A percentile compares a stretch with the other conserved stretches of the same genome.
These are phyloP conservation scores for Candida nanaspora DNA, from an alignment of 805 yeast genomes.

Conservation along the genomic window DNA sequence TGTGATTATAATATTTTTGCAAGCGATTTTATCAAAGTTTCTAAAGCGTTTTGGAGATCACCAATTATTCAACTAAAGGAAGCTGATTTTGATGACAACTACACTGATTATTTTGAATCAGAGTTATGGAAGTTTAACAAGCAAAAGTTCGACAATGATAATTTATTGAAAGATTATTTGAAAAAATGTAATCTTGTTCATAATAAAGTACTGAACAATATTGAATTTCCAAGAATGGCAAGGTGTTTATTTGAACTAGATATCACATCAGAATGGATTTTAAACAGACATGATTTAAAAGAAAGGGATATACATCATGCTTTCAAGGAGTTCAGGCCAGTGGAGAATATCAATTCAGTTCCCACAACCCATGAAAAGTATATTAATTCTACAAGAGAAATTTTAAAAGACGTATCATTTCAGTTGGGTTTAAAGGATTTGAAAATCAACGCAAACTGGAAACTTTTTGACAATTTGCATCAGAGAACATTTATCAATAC, in stretches of 20 bases:
- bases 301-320: conserved; percentile 43
- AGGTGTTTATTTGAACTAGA: conserved; percentile 68
- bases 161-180: conserved; percentile 27
- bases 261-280: conserved; percentile 49
- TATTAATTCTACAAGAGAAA: conserved; percentile 41
- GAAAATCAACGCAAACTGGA: conserved; percentile 19
- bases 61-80: conserved; percentile 32
- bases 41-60: conserved; percentile 42
- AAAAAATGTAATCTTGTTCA: not conserved
- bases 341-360: not conserved
- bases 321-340: conserved; percentile 1
- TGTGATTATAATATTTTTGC: conserved; percentile 81
- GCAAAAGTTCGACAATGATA: conserved; percentile 17
- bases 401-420: conserved; percentile 51
- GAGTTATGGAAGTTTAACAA: conserved; percentile 14
- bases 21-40: conserved; percentile 64
- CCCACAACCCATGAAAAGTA: conserved; percentile 13
- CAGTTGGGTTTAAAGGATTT: conserved; percentile 40
- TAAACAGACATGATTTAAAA: conserved; percentile 41
- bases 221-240: conserved; percentile 45
- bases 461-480: conserved; percentile 17
- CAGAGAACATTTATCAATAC: conserved; percentile 16
- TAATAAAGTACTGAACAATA: conserved; percentile 23
- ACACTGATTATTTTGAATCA: conserved; percentile 17
- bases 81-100: conserved; percentile 4